A percentile compares a stretch with the other conserved stretches of the same genome.
phyloP scores from a whole-genome alignment of 306 rosid species.

The Adenanthera pavonina region DNA sequence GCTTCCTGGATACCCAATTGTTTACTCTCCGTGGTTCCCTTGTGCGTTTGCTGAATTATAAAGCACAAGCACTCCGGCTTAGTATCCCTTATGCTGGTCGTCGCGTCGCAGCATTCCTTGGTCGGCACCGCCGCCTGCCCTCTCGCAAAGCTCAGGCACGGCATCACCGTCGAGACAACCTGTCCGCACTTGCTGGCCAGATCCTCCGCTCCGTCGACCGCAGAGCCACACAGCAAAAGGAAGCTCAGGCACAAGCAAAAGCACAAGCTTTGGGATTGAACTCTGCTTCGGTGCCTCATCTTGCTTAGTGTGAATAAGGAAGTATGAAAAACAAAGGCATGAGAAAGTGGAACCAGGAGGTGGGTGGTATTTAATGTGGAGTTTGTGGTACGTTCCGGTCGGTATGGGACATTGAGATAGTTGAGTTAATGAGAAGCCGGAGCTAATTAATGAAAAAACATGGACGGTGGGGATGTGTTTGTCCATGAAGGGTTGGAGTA shows the following conservation, averaged over 20 bases:
- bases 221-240: background rate
- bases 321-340: background rate
- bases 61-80: slow-evolving; percentile 80
- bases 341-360: background rate
- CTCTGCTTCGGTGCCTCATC: background rate
- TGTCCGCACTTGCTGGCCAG: slow-evolving; percentile 45
- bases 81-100: slow-evolving; percentile 48
- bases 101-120: slow-evolving; percentile 67
- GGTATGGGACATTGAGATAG: background rate
- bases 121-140: slow-evolving; percentile 62
- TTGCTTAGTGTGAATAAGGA: background rate
- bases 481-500: background rate
- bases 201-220: slow-evolving; percentile 21
- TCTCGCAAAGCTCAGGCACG: slow-evolving; percentile 61
- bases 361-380: slow-evolving; percentile 3
- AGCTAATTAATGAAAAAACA: background rate
- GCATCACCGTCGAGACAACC: slow-evolving; percentile 52
- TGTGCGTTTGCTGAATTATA: slow-evolving; percentile 65
- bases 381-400: background rate
- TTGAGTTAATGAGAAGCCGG: background rate
- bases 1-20: slow-evolving; percentile 63
- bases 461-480: background rate
- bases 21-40: slow-evolving; percentile 58
- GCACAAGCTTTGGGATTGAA: background rate
- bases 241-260: slow-evolving; percentile 17